These are phyloP conservation scores for Acanthamoeba divionensis DNA, from an alignment of 208 protist genomes.

Conservation along the genomic window DNA sequence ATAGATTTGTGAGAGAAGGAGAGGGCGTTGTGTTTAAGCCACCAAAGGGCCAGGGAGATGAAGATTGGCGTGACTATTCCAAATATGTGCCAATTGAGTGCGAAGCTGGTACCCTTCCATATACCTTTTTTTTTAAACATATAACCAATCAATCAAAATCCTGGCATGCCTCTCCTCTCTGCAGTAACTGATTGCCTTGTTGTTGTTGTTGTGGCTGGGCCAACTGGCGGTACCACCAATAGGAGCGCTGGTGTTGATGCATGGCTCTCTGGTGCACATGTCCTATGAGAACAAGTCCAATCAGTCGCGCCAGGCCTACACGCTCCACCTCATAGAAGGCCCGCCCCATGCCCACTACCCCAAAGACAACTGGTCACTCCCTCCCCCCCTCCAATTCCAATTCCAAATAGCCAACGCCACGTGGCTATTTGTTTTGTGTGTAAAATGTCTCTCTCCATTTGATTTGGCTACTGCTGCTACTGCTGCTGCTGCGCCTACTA, in stretches of 20 bases:
- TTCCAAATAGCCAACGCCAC: no score
- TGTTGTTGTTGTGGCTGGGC: not conserved
- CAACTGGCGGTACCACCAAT: conserved; percentile 29
- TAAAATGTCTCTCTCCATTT: no score
- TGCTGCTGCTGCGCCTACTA: no score
- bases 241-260: conserved; percentile 71
- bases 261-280: conserved; percentile 77
- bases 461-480: no score
- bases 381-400: no score
- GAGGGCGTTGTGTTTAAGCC: conserved; percentile 21
- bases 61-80: not conserved
- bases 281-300: conserved; percentile 70
- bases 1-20: not conserved
- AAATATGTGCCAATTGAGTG: not conserved
- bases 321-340: conserved; percentile 80
- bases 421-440: no score
- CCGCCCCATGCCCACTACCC: conserved; percentile 16
- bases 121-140: not conserved
- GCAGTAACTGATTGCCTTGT: conserved; percentile 58
- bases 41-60: conserved; percentile 8
- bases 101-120: not conserved
- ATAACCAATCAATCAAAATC: not conserved
- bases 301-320: conserved; percentile 77
- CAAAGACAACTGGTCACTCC: conserved; percentile 3
- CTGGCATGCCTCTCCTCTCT: not conserved